phyloP scores from a whole-genome alignment of 2,329 filamentous ascomycete genomes.

The Ascochyta koolunga region DNA sequence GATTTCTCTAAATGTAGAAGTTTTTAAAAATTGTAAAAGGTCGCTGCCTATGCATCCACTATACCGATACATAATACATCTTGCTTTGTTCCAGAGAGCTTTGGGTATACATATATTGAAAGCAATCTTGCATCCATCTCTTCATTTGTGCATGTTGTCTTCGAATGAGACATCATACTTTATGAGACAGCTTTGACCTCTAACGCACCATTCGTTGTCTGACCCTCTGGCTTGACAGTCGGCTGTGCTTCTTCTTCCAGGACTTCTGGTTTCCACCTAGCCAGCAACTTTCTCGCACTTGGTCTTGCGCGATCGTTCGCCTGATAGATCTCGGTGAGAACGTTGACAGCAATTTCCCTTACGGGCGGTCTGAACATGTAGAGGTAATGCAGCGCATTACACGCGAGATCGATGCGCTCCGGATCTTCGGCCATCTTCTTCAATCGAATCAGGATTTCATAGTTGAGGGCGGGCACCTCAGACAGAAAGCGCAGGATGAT shows the following conservation, averaged over 20 bases:
- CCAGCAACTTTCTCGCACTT: slow-evolving; percentile 59
- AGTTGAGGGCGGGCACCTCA: slow-evolving; percentile 82
- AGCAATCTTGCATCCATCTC: neutral
- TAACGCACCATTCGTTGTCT: slow-evolving; percentile 32
- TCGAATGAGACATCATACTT: neutral
- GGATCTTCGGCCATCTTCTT: slow-evolving; percentile 67
- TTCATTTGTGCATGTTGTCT: neutral
- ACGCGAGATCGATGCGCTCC: slow-evolving; percentile 65
- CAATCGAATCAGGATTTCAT: slow-evolving; percentile 74
- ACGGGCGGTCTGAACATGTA: slow-evolving; percentile 61
- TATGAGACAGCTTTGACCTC: slow-evolving; percentile 37
- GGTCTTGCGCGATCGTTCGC: slow-evolving; percentile 54
- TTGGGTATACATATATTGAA: slow-evolving; percentile 10
- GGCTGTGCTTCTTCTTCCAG: slow-evolving; percentile 36
- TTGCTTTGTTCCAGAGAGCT: neutral
- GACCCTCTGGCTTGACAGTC: slow-evolving; percentile 30
- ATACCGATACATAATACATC: neutral
- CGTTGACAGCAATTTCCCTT: slow-evolving; percentile 62
- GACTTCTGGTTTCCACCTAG: slow-evolving; percentile 61
- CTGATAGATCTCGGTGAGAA: slow-evolving; percentile 63
- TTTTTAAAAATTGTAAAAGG: neutral
- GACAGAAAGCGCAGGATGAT: slow-evolving; percentile 88
- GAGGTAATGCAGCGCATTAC: slow-evolving; percentile 62
- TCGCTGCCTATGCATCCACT: neutral
- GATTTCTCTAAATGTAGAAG: neutral